Evolutionary conservation across 1,284 basidiomycete species (phyloP), one percentile per base, ranked within the genome.

Genomic region (Malassezia caprae): DNA sequence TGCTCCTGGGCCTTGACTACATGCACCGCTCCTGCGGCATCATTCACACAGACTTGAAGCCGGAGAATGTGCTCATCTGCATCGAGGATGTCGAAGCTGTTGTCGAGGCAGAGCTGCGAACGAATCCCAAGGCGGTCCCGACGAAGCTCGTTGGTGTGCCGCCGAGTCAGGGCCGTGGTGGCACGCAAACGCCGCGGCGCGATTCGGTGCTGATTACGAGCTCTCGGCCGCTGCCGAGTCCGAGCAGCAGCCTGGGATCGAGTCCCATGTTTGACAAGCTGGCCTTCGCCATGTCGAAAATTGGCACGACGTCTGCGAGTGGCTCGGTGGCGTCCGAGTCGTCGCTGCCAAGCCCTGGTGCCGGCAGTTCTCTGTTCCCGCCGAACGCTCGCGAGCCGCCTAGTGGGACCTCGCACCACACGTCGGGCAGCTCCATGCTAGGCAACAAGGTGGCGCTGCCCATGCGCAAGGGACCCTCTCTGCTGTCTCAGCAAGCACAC

Each of bases 31-130:
- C 88, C 76, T 98, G 93, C 75, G 87, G 89, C 48, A 88, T 96
- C 68, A 93, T 96, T 53, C 62, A 69, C 55, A 75, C 73, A 41
- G 91, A 98, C 76, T 81, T 98, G 63, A 98, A 98, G 77, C 93
- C 93, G 0, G 93, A 98, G 76, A 98, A 98, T 77, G 90, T 98
- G 30, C 82, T 98, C 51, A 91, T 98, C 65, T 87, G 84, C 76
- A 96, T 98, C 69, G 93, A 96, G 67, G 88, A 96, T 72, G 93
- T 98, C 64, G 93, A 98, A 73, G 80, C 84, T 3, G 90, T 96
- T 69, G 91, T 98, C 42, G 82, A 86, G 63, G 79, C 87, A 13
- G 91, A 96, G 76, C 79, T 91, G 56, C 83, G 84, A 12, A 77
- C 79, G 24, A 79, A 72, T 31, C 78, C 79, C 0, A 79, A 79